phyloP scores from a whole-genome alignment of 2,329 filamentous ascomycete genomes.

The Pseudogymnoascus sp. region DNA sequence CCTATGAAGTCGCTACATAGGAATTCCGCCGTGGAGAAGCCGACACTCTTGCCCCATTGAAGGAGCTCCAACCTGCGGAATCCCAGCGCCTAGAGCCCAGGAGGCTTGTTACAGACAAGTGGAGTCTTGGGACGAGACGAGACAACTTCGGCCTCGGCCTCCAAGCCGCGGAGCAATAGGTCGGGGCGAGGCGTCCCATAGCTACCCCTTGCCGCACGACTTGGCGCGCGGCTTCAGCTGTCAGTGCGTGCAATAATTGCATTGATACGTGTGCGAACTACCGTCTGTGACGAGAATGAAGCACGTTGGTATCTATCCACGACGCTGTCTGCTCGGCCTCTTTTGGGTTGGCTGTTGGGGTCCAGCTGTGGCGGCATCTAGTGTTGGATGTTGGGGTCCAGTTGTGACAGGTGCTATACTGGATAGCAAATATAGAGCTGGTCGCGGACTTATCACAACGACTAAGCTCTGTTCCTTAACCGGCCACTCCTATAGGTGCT shows the following conservation, averaged over 20 bases:
- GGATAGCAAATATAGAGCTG: not conserved
- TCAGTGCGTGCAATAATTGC: not conserved
- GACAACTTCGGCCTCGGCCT: not conserved
- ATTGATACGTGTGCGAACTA: not conserved
- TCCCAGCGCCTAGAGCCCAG: conserved; percentile 4
- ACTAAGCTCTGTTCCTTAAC: not conserved
- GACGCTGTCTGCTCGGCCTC: not conserved
- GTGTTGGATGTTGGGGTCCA: not conserved
- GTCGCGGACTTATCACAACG: not conserved
- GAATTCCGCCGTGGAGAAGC: not conserved
- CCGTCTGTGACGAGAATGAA: not conserved
- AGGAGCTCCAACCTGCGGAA: not conserved
- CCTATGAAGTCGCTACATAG: not conserved
- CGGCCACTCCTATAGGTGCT: not conserved
- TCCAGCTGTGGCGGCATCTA: not conserved
- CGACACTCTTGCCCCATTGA: not conserved
- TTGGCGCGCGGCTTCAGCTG: conserved; percentile 2
- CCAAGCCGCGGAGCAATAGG: not conserved
- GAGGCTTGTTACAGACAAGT: conserved; percentile 6
- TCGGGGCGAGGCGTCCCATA: not conserved
- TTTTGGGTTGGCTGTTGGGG: not conserved
- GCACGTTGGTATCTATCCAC: conserved; percentile 6
- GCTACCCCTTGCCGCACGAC: not conserved
- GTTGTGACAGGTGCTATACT: not conserved
- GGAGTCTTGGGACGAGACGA: not conserved